Evolutionary conservation across 2,329 filamentous ascomycete genomes (phyloP), one percentile per base, ranked within the genome.

Genomic region (Metarhizium humberi): DNA sequence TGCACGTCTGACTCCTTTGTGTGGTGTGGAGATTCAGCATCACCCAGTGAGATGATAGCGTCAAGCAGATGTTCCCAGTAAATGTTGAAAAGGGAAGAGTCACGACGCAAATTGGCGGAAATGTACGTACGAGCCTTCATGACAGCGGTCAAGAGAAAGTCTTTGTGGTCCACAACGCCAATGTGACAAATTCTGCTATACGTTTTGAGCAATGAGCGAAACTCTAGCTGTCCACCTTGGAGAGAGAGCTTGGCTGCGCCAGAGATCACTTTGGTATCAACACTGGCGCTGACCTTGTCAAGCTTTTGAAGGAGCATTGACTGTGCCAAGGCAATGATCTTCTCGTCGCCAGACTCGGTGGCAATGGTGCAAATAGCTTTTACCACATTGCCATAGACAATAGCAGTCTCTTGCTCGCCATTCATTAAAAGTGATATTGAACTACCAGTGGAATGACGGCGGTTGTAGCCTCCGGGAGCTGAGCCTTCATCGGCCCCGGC

Each of bases 221-320:
- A 91, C 66, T 97, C 94, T 3, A 87, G 78, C 58, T 86, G 81
- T 10, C 88, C 89, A 55, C 89, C 90, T 62, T 81, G 85, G 4
- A 94, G 75, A 36, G 91, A 87, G 55, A 99, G 74, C 6, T 82
- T 78, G 8, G 91, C 90, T 6, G 90, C 85, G 57, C 95, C 91
- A 16, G 82, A 84, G 54, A 97, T 86, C 57, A 99, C 94, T 55
- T 87, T 86, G 34, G 87, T 85, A 73, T 97, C 92, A 2, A 96
- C 88, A 4, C 80, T 75, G 57, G 82, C 78, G 64, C 84, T 94
- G 55, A 96, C 84, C 70, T 94, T 92, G 58, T 87, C 86, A 56
- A 97, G 82, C 70, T 99, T 97, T 66, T 99, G 94, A n/a, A 96
- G 74, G 29, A 99, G 82, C 85, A 99, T 96, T 1, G 91, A 95